Conservation (phyloP, 495 filamentous ascomycete species). For the Viridothelium virens region DNA sequence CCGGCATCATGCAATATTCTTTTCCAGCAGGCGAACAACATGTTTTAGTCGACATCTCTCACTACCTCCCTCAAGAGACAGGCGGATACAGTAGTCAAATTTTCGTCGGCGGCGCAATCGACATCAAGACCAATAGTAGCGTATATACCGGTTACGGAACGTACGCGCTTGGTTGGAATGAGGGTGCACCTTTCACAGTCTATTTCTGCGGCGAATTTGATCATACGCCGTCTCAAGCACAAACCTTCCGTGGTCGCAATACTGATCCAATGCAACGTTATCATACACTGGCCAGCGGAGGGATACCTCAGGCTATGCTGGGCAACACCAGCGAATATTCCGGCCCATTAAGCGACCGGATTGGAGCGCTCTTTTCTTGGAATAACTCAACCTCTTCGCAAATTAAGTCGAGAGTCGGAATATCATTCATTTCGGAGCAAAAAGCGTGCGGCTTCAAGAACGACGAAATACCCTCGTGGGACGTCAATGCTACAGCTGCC, state of each 20-base stretch:
- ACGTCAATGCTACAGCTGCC: slow-evolving; percentile 27
- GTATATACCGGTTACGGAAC: slow-evolving; percentile 29
- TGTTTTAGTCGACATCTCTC: slow-evolving; percentile 32
- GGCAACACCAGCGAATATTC: slow-evolving; percentile 24
- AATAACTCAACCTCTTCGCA: slow-evolving; percentile 14
- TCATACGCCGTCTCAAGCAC: slow-evolving; percentile 22
- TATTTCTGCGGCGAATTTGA: slow-evolving; percentile 36
- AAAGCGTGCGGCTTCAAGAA: slow-evolving; percentile 34
- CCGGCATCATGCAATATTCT: slow-evolving; percentile 29
- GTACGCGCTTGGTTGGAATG: slow-evolving; percentile 28
- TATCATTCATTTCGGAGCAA: slow-evolving; percentile 32
- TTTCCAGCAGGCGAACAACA: slow-evolving; percentile 28
- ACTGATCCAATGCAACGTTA: slow-evolving; percentile 28
- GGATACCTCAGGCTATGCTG: slow-evolving; percentile 26
- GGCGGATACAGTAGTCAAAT: slow-evolving; percentile 28
- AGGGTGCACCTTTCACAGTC: slow-evolving; percentile 27
- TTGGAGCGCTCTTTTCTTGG: slow-evolving; percentile 34
- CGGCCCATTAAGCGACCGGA: slow-evolving; percentile 27
- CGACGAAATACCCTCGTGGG: slow-evolving; percentile 29
- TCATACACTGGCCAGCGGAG: slow-evolving; percentile 18
- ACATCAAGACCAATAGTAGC: slow-evolving; percentile 23
- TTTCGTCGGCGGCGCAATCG: slow-evolving; percentile 29
- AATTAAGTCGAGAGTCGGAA: slow-evolving; percentile 31
- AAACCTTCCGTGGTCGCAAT: slow-evolving; percentile 29
- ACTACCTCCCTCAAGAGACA: slow-evolving; percentile 29